phyloP scores from a whole-genome alignment of 106 monocot genomes.

The Ottelia alismoides region DNA sequence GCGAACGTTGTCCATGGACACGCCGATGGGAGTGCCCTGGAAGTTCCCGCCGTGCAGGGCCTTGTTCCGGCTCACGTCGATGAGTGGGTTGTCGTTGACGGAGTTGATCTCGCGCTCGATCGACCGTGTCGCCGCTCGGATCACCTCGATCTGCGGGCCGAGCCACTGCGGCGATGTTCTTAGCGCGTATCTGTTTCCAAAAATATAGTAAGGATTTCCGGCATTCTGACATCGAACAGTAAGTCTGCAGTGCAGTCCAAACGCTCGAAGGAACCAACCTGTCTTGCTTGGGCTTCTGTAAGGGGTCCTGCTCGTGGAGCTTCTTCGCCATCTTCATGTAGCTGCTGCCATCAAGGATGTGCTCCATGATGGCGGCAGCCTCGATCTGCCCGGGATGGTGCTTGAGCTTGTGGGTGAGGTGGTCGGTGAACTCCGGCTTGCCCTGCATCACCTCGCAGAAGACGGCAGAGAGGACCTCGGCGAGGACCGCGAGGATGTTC shows the following conservation, averaged over 20 bases:
- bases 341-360: constrained; percentile 62
- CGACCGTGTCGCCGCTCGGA: constrained; percentile 24
- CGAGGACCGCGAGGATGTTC: too few relatives aligned
- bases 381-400: constrained; percentile 97
- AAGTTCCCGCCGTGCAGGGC: constrained; percentile 95
- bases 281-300: constrained; percentile 24
- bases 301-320: constrained; percentile 12
- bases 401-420: constrained; percentile 85
- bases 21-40: constrained; percentile 92
- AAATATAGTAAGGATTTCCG: too few relatives aligned
- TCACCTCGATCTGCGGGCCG: constrained; percentile 33
- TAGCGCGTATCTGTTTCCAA: too few relatives aligned
- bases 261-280: too few relatives aligned
- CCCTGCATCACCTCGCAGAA: constrained; percentile 95
- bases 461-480: constrained; percentile 64
- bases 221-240: too few relatives aligned
- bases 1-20: constrained; percentile 86
- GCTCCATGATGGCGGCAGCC: constrained; percentile 93
- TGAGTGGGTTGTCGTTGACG: constrained; percentile 93
- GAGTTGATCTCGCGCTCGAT: constrained; percentile 96
- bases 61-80: constrained; percentile 65
- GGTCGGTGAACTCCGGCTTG: constrained; percentile 88
- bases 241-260: too few relatives aligned
- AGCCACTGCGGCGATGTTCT: constrained; percentile 17
- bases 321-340: constrained; percentile 17